A percentile compares a stretch with the other conserved stretches of the same genome.
Conservation (phyloP, 1,284 basidiomycete genomes). For the Rhizoctonia solani region DNA sequence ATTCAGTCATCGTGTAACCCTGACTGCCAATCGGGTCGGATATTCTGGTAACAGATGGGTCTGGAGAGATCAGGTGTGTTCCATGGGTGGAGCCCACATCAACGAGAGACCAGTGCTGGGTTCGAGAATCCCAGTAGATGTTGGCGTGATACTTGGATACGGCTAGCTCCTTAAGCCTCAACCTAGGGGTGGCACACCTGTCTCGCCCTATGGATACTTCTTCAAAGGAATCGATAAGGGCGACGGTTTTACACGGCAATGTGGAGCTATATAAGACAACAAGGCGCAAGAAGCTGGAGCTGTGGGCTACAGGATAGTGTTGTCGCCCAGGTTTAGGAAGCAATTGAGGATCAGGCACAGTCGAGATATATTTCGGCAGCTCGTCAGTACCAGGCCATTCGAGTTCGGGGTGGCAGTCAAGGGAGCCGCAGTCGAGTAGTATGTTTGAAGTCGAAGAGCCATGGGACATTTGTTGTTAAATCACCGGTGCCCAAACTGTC, state of each 20-base stretch:
- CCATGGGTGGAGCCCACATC: constrained; percentile 84
- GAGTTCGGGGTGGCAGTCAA: background rate
- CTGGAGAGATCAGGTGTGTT: constrained; percentile 46
- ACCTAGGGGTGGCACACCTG: constrained; percentile 56
- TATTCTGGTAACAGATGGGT: background rate
- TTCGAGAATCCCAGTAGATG: constrained; percentile 65
- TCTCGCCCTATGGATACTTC: constrained; percentile 75
- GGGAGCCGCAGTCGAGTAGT: background rate
- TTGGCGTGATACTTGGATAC: constrained; percentile 79
- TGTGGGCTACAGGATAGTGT: background rate
- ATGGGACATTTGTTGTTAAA: background rate
- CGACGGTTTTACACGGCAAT: constrained; percentile 46
- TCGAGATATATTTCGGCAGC: background rate
- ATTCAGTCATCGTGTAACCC: constrained; percentile 42
- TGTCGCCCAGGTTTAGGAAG: too few species aligned
- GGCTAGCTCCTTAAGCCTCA: constrained; percentile 78
- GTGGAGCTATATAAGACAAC: constrained; percentile 16
- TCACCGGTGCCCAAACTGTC: background rate
- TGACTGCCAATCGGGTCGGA: background rate
- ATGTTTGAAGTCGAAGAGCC: background rate
- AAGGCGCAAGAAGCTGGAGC: constrained; percentile 14
- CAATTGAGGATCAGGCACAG: background rate
- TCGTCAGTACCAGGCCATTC: constrained; percentile 16
- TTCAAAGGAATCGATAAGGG: constrained; percentile 62
- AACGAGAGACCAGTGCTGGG: constrained; percentile 66